phyloP scores from a whole-genome alignment of 176 grass and related monocot species.

The Aegilops tauschii region DNA sequence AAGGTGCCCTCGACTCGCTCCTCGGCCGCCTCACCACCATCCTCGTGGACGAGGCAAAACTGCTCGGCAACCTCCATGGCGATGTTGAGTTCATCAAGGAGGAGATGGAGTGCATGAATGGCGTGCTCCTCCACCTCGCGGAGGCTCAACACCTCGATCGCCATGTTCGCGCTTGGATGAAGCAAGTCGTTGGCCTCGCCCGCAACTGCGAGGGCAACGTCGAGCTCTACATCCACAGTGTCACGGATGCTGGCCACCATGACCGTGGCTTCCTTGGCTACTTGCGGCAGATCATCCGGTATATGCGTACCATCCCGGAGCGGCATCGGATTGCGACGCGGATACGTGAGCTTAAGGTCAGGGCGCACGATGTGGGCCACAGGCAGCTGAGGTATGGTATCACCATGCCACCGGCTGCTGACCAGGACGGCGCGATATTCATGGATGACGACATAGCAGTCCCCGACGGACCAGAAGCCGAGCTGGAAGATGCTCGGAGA shows the following conservation, averaged over 20 bases:
- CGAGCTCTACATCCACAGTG: not conserved
- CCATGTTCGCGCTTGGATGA: not conserved
- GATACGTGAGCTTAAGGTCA: not conserved
- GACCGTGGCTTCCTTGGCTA: not conserved
- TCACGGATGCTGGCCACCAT: not conserved
- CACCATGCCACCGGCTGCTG: not conserved
- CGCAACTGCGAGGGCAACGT: not conserved
- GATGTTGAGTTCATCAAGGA: not conserved
- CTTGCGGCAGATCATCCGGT: not conserved
- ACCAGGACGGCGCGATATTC: fast-evolving
- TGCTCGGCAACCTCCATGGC: not conserved
- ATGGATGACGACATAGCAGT: fast-evolving
- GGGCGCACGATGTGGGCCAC: not conserved
- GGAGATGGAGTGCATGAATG: not conserved
- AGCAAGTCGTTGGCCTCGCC: not conserved
- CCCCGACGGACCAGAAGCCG: fast-evolving
- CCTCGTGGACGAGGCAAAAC: not conserved
- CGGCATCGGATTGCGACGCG: not conserved
- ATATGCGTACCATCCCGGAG: not conserved
- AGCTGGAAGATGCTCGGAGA: not conserved
- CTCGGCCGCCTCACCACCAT: not conserved
- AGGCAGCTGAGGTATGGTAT: not conserved
- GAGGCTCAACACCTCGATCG: not conserved
- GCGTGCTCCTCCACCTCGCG: not conserved
- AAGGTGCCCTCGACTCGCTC: not conserved